These are phyloP conservation scores for Sporothrix pseudoabietina DNA, from an alignment of 2,329 filamentous ascomycete genomes.

Conservation along the genomic window DNA sequence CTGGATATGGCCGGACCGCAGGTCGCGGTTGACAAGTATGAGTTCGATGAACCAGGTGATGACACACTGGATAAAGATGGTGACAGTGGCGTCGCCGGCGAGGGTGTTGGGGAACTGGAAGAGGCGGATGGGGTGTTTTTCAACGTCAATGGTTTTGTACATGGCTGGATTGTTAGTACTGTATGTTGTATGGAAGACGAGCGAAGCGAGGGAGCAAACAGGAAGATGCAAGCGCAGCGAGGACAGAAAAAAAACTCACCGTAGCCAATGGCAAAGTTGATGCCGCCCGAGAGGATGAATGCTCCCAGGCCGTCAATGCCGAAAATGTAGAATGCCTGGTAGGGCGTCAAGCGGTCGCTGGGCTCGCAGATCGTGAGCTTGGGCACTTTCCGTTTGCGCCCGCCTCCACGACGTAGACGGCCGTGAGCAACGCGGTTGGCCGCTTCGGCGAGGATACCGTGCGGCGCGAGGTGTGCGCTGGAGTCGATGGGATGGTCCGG, in stretches of 20 bases:
- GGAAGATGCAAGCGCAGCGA: background rate
- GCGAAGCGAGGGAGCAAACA: background rate
- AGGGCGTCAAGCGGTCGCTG: conserved; percentile 45
- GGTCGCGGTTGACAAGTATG: conserved; percentile 51
- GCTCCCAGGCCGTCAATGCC: conserved; percentile 52
- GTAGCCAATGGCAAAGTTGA: conserved; percentile 57
- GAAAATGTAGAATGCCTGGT: conserved; percentile 55
- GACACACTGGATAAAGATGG: conserved; percentile 54
- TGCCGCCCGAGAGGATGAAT: conserved; percentile 51
- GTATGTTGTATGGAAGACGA: conserved; percentile 6
- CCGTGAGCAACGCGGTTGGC: conserved; percentile 29
- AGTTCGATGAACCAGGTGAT: conserved; percentile 56
- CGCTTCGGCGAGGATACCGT: conserved; percentile 33
- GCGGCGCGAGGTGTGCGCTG: conserved; percentile 19
- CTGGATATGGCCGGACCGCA: conserved; percentile 49
- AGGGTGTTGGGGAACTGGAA: conserved; percentile 56
- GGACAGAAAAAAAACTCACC: conserved; percentile 42
- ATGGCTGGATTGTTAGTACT: conserved; percentile 45
- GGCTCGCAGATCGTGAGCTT: conserved; percentile 39
- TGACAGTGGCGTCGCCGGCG: conserved; percentile 53
- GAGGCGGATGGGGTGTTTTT: conserved; percentile 48
- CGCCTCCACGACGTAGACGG: conserved; percentile 2
- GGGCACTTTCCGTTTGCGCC: conserved; percentile 24
- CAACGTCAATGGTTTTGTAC: conserved; percentile 48
- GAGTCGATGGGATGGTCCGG: background rate